Conservation (phyloP, 2,329 filamentous ascomycete genomes). For the Cytospora leucostoma region DNA sequence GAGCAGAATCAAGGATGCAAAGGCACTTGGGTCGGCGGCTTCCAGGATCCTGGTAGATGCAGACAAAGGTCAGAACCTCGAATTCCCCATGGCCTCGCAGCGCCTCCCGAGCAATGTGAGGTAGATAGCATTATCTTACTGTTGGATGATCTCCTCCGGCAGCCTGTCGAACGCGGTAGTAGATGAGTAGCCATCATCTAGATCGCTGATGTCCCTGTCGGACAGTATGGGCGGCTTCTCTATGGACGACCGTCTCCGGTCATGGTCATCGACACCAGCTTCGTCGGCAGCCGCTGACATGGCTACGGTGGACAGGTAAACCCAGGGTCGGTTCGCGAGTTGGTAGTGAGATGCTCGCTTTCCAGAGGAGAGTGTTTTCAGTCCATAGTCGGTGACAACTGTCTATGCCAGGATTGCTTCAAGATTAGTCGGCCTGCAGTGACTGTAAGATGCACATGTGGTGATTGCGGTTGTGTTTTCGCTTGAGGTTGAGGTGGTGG, state of each 20-base stretch:
- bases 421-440: background rate
- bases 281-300: constrained; percentile 30
- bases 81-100: background rate
- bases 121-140: constrained; percentile 48
- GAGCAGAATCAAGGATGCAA: constrained; percentile 66
- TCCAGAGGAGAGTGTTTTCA: background rate
- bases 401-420: too few species aligned
- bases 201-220: constrained; percentile 27
- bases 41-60: constrained; percentile 57
- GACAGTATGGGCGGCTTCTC: constrained; percentile 39
- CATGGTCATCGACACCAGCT: constrained; percentile 28
- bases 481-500: background rate
- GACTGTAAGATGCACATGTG: background rate
- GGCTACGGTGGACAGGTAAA: constrained; percentile 7
- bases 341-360: background rate
- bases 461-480: background rate
- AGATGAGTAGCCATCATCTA: constrained; percentile 27
- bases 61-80: constrained; percentile 8
- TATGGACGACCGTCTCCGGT: constrained; percentile 35
- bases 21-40: constrained; percentile 61
- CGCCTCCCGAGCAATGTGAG: constrained; percentile 4
- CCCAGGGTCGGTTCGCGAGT: background rate
- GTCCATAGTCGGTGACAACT: constrained; percentile 18
- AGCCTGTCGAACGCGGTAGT: constrained; percentile 55
- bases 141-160: constrained; percentile 69